phyloP scores from a whole-genome alignment of 768 basidiomycete species.

The Jaapia argillacea region DNA sequence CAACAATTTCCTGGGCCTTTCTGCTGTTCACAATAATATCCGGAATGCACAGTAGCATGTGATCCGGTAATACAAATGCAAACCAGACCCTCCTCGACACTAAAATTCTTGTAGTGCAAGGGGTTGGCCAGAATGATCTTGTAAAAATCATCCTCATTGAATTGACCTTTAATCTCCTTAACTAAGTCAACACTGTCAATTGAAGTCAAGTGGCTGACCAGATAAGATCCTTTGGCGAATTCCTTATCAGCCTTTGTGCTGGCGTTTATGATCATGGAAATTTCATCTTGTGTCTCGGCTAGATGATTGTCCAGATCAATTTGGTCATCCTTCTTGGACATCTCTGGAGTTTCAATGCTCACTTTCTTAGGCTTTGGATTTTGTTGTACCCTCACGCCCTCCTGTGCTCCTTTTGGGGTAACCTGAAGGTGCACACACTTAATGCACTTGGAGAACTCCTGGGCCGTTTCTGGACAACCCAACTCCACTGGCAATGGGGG shows the following conservation, averaged over 20 bases:
- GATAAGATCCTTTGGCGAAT: too few relatives aligned
- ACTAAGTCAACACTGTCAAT: not conserved
- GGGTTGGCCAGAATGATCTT: not conserved
- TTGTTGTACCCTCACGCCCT: not conserved
- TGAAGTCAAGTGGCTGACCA: too few relatives aligned
- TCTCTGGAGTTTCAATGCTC: not conserved
- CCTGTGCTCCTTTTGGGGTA: not conserved
- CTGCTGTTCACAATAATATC: slow-evolving; percentile 11
- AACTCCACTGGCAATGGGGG: not conserved
- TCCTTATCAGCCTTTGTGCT: too few relatives aligned
- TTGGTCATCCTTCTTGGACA: not conserved
- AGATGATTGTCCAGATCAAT: too few relatives aligned
- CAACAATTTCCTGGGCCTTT: slow-evolving; percentile 20
- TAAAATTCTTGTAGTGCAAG: slow-evolving; percentile 18
- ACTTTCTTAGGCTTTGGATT: not conserved
- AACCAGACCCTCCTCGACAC: slow-evolving; percentile 7
- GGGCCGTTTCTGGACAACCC: not conserved
- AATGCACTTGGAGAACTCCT: not conserved
- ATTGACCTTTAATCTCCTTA: not conserved
- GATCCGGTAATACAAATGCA: slow-evolving; percentile 8
- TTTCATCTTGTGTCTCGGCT: too few relatives aligned
- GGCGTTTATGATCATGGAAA: too few relatives aligned
- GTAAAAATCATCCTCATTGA: not conserved
- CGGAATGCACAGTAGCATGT: slow-evolving; percentile 17
- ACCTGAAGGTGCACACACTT: not conserved